Evolutionary conservation across 1,139 yeast genomes (phyloP).

Genomic region (Geotrichum carabidarum): DNA sequence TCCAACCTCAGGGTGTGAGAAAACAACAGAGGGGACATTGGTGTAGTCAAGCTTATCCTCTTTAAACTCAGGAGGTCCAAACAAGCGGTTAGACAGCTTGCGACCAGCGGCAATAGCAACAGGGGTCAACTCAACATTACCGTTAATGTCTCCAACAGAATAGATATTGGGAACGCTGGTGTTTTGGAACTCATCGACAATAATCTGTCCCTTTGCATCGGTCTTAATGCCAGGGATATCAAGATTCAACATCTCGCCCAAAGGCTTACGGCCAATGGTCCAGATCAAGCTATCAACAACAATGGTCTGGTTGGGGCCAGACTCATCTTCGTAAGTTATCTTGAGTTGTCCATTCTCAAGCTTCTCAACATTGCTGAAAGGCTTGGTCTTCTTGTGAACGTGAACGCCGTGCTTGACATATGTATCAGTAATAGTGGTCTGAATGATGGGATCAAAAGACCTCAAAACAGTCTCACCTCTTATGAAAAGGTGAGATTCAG

Average conservation of each 20-base stretch:
- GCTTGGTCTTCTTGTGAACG: constrained; percentile 59
- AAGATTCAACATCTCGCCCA: constrained; percentile 60
- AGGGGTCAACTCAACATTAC: constrained; percentile 85
- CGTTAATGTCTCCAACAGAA: constrained; percentile 90
- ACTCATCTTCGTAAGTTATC: constrained; percentile 53
- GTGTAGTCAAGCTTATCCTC: constrained; percentile 69
- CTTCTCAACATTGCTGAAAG: constrained; percentile 58
- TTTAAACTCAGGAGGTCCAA: constrained; percentile 69
- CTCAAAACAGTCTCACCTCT: constrained; percentile 89
- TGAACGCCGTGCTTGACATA: constrained; percentile 77
- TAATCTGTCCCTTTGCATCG: constrained; percentile 54
- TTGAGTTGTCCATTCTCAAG: constrained; percentile 55
- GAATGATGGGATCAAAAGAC: constrained; percentile 78
- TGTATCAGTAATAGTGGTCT: constrained; percentile 68
- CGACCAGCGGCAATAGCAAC: constrained; percentile 99
- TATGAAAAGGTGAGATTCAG: constrained; percentile 82
- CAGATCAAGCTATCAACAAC: constrained; percentile 81
- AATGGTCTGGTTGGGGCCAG: constrained; percentile 37
- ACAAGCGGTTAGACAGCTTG: constrained; percentile 80
- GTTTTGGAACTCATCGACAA: constrained; percentile 83
- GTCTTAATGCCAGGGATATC: constrained; percentile 68
- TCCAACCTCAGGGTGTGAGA: constrained; percentile 97
- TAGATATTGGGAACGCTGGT: constrained; percentile 67
- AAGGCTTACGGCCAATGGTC: constrained; percentile 89
- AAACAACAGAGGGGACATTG: constrained; percentile 85